phyloP scores from a whole-genome alignment of 768 basidiomycete genomes.

The Tricholoma sp. region DNA sequence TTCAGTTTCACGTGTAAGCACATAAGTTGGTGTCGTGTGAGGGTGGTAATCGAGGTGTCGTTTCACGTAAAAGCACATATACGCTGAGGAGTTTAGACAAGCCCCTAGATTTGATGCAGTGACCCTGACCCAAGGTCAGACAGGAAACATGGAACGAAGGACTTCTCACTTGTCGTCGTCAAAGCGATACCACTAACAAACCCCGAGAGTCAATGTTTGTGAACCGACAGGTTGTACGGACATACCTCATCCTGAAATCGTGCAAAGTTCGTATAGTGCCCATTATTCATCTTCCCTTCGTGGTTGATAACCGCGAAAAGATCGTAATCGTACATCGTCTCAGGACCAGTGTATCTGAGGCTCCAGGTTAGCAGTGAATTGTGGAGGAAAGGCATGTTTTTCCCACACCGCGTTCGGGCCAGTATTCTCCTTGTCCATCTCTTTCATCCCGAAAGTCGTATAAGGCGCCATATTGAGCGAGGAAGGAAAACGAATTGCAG shows the following conservation, averaged over 20 bases:
- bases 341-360: constrained; percentile 47
- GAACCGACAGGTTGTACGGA: constrained; percentile 7
- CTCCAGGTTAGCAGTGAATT: neutral
- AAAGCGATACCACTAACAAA: constrained; percentile 79
- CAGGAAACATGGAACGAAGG: neutral
- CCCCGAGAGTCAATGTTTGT: neutral
- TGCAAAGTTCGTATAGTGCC: constrained; percentile 89
- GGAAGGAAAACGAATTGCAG: constrained; percentile 76
- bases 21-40: constrained; percentile 61
- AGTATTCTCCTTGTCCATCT: constrained; percentile 39
- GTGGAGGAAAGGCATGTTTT: neutral
- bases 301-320: constrained; percentile 92
- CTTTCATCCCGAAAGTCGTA: constrained; percentile 59
- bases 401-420: constrained; percentile 25
- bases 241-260: constrained; percentile 81
- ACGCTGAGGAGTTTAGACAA: constrained; percentile 70
- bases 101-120: constrained; percentile 61
- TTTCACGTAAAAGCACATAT: constrained; percentile 97
- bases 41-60: constrained; percentile 82
- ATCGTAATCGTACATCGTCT: constrained; percentile 81
- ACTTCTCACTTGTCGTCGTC: constrained; percentile 83
- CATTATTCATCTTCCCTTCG: constrained; percentile 91
- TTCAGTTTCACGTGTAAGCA: constrained; percentile 60
- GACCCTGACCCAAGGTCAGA: constrained; percentile 41
- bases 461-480: constrained; percentile 86